Base-by-base conservation (phyloP, 129 eudicot species). In the Ambrosia artemisiifolia region DNA sequence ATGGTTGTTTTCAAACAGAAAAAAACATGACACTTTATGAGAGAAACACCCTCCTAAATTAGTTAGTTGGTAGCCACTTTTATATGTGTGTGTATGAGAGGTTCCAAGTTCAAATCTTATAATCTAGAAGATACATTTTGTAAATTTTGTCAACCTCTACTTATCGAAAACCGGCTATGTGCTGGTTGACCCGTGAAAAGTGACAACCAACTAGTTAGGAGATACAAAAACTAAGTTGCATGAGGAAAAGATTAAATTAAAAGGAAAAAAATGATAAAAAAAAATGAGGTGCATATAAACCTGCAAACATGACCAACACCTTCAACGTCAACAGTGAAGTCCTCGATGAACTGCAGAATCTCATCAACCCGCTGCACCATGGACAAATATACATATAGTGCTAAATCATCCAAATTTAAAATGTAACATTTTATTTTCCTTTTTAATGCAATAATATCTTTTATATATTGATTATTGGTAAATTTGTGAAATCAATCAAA, bases 301-400 rank as follows among this genome's bases (percentile, higher is more conserved):
- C 64, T 59, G 64, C 67, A 62, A 62, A 33, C 67, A 62, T 34
- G 67, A 62, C 67, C 67, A 34, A 34, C 67, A 5, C 67, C 67
- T 62, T 62, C 67, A 33, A 62, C 46, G 7, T 62, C 24, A 14
- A 62, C 46, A 62, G 46, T 62, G 67, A 62, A 62, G 24, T 62
- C 67, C 24, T 32, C 13, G 13, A 34, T 62, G 67, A 62, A 62
- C 24, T 32, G 67, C 67, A 62, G n/a, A 14, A 62, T 62, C 67
- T 62, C 67, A 14, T 62, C 46, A 7, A 62, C 67, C 67, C 67
- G 20, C 67, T 59, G 64, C 64, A 59, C 40, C 40, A 30, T 9
- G 6, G 10, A 59, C 40, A 30, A 11, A 59, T 30, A 28, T 55
- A 55, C 13, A 54, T 54, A 57, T 28, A 4, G 64, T 24, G 64